These are phyloP conservation scores for Claviceps spartinae DNA, from an alignment of 2,329 filamentous ascomycete species.

Conservation along the genomic window DNA sequence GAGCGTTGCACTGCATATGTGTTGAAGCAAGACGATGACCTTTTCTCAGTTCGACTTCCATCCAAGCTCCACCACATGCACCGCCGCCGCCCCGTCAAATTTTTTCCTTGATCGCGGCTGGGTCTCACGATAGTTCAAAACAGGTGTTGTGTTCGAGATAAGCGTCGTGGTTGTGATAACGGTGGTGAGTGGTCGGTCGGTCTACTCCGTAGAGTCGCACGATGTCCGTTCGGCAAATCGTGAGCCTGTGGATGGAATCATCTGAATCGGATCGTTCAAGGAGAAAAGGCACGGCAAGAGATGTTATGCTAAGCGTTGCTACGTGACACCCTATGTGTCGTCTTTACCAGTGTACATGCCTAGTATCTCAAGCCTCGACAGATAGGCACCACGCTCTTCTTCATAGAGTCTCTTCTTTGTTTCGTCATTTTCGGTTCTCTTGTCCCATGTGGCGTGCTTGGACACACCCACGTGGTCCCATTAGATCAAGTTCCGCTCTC, in stretches of 20 bases:
- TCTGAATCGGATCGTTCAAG: not conserved
- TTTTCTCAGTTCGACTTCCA: constrained; percentile 2
- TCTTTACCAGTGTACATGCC: too few species aligned
- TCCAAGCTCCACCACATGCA: constrained; percentile 1
- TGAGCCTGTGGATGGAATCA: not conserved
- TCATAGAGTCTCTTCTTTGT: not conserved
- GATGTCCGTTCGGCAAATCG: not conserved
- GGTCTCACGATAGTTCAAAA: not conserved
- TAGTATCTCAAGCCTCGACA: not conserved
- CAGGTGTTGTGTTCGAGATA: not conserved
- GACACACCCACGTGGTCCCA: not conserved
- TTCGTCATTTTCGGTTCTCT: not conserved
- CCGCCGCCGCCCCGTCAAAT: not conserved
- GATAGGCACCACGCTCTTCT: not conserved
- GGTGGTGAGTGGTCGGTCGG: not conserved
- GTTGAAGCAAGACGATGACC: constrained; percentile 1
- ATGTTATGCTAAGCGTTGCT: not conserved
- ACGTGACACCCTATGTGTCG: not conserved
- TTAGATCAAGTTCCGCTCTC: not conserved
- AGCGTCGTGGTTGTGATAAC: too few species aligned
- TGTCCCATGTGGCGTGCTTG: not conserved
- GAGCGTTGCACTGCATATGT: constrained; percentile 4
- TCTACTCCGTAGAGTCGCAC: not conserved
- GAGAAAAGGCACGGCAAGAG: not conserved
- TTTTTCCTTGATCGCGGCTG: constrained; percentile 3